Percentiles rank a stretch among this genome's conserved stretches.
Evolutionary conservation across 2,329 filamentous ascomycete species (phyloP).

Genomic region (Alternaria panax): DNA sequence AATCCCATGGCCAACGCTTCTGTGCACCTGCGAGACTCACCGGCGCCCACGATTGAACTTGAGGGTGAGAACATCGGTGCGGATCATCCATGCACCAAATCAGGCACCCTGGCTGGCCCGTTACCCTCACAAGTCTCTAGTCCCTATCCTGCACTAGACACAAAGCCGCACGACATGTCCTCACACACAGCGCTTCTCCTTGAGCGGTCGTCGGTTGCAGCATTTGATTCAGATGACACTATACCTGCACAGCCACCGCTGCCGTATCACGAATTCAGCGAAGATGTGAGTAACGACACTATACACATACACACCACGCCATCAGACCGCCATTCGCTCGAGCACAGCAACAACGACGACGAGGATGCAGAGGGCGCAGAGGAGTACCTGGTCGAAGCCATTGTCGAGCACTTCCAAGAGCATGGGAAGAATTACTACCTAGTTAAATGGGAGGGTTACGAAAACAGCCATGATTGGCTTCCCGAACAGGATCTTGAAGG

Average conservation of each 20-base stretch:
- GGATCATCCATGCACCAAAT: too few species aligned
- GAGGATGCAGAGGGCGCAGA: constrained; percentile 21
- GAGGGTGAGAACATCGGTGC: too few species aligned
- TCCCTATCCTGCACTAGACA: too few species aligned
- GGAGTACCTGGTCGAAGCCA: constrained; percentile 41
- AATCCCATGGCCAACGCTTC: constrained; percentile 14
- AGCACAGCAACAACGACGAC: background rate
- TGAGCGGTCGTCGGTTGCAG: background rate
- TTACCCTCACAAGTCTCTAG: too few species aligned
- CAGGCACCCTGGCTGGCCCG: too few species aligned
- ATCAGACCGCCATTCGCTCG: background rate
- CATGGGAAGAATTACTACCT: constrained; percentile 35
- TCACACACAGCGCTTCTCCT: background rate
- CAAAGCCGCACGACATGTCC: too few species aligned
- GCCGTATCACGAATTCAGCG: background rate
- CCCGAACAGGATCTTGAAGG: constrained; percentile 36
- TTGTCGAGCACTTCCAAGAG: constrained; percentile 35
- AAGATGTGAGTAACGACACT: background rate
- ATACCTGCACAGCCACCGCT: constrained; percentile 6
- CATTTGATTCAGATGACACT: constrained; percentile 4
- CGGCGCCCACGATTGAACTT: too few species aligned
- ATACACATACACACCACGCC: background rate
- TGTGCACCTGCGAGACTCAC: too few species aligned
- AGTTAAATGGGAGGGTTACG: constrained; percentile 47
- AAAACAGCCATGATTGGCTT: constrained; percentile 43